Conservation (phyloP, 2,329 filamentous ascomycete species). For the Sarocladiaceae sp. region DNA sequence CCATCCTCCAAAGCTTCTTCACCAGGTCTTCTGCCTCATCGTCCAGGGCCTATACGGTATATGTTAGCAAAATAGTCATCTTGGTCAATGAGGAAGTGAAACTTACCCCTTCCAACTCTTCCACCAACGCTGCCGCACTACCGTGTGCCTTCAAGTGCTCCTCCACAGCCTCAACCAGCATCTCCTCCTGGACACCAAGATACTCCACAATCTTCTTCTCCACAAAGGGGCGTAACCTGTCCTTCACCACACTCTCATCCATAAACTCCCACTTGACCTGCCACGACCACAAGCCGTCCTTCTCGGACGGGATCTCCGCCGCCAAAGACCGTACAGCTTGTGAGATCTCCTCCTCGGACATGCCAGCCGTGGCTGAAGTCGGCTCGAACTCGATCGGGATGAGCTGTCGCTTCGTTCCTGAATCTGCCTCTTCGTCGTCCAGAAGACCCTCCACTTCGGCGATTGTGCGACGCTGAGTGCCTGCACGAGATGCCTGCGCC, state of each 20-base stretch:
- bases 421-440: constrained; percentile 87
- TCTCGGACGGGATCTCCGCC: constrained; percentile 83
- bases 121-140: constrained; percentile 73
- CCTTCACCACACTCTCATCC: constrained; percentile 73
- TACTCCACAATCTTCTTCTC: constrained; percentile 98
- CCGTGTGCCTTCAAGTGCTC: constrained; percentile 75
- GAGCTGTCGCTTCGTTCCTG: constrained; percentile 66
- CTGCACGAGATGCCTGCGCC: constrained; percentile 51
- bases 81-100: constrained; percentile 8
- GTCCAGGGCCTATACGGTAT: constrained; percentile 66
- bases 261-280: constrained; percentile 88
- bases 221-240: constrained; percentile 89
- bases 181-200: constrained; percentile 91
- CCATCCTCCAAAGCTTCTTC: constrained; percentile 97
- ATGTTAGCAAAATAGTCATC: constrained; percentile 19
- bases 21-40: constrained; percentile 93
- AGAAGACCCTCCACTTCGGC: constrained; percentile 92
- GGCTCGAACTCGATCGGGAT: constrained; percentile 80
- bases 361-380: constrained; percentile 53
- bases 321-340: constrained; percentile 79
- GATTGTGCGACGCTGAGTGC: constrained; percentile 68
- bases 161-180: constrained; percentile 89
- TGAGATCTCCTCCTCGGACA: constrained; percentile 83
- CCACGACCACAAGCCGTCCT: constrained; percentile 88
- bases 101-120: constrained; percentile 78